Evolutionary conservation across 768 basidiomycete species (phyloP).

Genomic region (Tylopilus rubrobrunneus): DNA sequence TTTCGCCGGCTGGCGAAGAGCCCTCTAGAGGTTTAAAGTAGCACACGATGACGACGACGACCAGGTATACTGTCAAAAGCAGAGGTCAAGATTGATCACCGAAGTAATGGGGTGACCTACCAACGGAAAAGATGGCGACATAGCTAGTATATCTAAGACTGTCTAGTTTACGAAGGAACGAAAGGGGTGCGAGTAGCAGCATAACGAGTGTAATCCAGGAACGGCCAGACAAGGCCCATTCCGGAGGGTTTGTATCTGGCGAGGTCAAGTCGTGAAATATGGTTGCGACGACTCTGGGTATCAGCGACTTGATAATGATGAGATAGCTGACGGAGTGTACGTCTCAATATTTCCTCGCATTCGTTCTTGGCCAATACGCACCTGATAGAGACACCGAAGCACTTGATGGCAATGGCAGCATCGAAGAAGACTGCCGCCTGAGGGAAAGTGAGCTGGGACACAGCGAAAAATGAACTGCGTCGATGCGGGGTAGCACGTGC

Average conservation of each 20-base stretch:
- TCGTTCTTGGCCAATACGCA: slow-evolving; percentile 31
- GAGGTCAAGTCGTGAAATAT: slow-evolving; percentile 78
- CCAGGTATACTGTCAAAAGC: slow-evolving; percentile 58
- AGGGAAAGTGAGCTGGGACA: slow-evolving; percentile 86
- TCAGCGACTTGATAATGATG: slow-evolving; percentile 89
- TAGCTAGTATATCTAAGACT: slow-evolving; percentile 90
- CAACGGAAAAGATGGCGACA: slow-evolving; percentile 85
- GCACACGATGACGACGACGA: slow-evolving; percentile 75
- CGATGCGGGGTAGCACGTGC: slow-evolving; percentile 74
- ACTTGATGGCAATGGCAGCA: slow-evolving; percentile 91
- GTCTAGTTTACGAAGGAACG: slow-evolving; percentile 79
- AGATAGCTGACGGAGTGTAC: slow-evolving; percentile 53
- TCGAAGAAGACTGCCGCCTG: slow-evolving; percentile 86
- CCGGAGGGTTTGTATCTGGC: slow-evolving; percentile 59
- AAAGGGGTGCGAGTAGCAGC: slow-evolving; percentile 72
- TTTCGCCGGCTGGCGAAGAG: slow-evolving; percentile 59
- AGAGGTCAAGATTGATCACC: not conserved
- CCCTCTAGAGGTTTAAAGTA: slow-evolving; percentile 73
- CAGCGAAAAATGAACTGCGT: slow-evolving; percentile 76
- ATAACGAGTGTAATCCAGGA: slow-evolving; percentile 83
- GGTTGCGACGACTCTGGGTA: slow-evolving; percentile 85
- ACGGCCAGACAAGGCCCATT: slow-evolving; percentile 72
- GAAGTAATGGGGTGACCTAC: slow-evolving; percentile 40
- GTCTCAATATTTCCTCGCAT: not conserved
- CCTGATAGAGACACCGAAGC: slow-evolving; percentile 95